These are phyloP conservation scores for Arachnopeziza araneosa DNA, from an alignment of 2,329 filamentous ascomycete species.

Conservation along the genomic window DNA sequence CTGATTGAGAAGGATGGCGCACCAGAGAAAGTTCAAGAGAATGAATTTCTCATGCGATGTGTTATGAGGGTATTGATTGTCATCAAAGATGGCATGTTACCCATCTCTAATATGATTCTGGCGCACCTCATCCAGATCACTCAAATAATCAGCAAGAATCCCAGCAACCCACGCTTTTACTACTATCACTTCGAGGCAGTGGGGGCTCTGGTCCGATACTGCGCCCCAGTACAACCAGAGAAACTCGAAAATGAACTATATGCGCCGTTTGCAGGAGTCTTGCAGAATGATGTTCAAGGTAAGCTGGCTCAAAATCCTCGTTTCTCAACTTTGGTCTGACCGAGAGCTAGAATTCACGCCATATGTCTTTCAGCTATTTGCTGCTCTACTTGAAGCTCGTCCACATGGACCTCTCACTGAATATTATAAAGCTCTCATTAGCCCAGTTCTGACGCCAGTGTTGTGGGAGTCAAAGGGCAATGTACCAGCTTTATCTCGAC, in stretches of 20 bases:
- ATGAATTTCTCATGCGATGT: conserved; percentile 97
- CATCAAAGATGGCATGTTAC: conserved; percentile 73
- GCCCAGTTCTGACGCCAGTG: conserved; percentile 70
- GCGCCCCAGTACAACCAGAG: conserved; percentile 60
- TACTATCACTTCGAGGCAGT: conserved; percentile 97
- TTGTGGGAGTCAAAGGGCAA: conserved; percentile 93
- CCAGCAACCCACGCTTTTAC: conserved; percentile 95
- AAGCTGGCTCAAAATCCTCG: conserved; percentile 22
- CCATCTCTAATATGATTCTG: conserved; percentile 72
- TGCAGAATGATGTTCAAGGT: conserved; percentile 78
- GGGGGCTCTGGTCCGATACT: conserved; percentile 78
- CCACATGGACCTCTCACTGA: conserved; percentile 71
- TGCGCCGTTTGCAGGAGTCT: conserved; percentile 72
- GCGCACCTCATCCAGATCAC: conserved; percentile 84
- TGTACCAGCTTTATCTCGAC: conserved; percentile 80
- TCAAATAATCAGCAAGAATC: conserved; percentile 86
- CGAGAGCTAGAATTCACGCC: conserved; percentile 72
- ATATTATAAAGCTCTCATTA: conserved; percentile 74
- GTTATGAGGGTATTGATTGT: conserved; percentile 97
- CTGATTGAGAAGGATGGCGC: conserved; percentile 80
- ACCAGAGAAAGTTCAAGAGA: conserved; percentile 93
- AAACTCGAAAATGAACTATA: conserved; percentile 79
- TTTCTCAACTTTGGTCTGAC: conserved; percentile 29
- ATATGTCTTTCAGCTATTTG: conserved; percentile 93
- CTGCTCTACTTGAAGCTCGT: conserved; percentile 82